Percentiles rank a stretch among this genome's conserved stretches.
These are phyloP conservation scores for Medicago arabica DNA, from an alignment of 306 rosid genomes.

Conservation along the genomic window DNA sequence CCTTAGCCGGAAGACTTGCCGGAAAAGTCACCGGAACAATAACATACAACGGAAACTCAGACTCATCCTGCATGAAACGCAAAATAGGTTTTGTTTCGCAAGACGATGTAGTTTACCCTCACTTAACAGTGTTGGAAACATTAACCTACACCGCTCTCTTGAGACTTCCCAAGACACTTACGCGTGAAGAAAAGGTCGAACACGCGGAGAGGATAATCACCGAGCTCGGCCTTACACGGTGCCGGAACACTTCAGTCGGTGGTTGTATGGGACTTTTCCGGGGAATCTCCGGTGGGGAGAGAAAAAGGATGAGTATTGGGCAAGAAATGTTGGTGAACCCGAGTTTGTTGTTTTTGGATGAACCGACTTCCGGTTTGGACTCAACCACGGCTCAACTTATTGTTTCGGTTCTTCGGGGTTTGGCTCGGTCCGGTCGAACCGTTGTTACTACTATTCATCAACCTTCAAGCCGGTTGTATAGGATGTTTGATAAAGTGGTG, in stretches of 20 bases:
- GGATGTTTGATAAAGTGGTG: constrained; percentile 84
- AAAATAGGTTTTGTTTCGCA: constrained; percentile 78
- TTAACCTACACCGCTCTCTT: constrained; percentile 68
- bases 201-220: constrained; percentile 59
- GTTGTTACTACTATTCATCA: constrained; percentile 84
- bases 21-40: constrained; percentile 73
- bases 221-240: constrained; percentile 71
- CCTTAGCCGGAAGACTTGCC: constrained; percentile 66
- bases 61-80: constrained; percentile 57
- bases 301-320: constrained; percentile 87
- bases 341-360: constrained; percentile 74
- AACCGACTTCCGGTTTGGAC: constrained; percentile 90
- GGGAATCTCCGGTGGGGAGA: constrained; percentile 85
- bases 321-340: constrained; percentile 90
- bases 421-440: constrained; percentile 77
- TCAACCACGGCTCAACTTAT: constrained; percentile 81
- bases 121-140: constrained; percentile 79
- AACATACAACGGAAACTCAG: constrained; percentile 68
- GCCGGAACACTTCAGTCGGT: constrained; percentile 62
- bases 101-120: constrained; percentile 85
- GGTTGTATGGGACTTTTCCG: constrained; percentile 65
- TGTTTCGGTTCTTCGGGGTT: constrained; percentile 45
- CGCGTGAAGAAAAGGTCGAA: constrained; percentile 58
- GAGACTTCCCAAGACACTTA: constrained; percentile 64
- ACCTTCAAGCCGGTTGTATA: constrained; percentile 74